Conservation (phyloP, 495 filamentous ascomycete genomes). For the Trichocladium antarcticum region DNA sequence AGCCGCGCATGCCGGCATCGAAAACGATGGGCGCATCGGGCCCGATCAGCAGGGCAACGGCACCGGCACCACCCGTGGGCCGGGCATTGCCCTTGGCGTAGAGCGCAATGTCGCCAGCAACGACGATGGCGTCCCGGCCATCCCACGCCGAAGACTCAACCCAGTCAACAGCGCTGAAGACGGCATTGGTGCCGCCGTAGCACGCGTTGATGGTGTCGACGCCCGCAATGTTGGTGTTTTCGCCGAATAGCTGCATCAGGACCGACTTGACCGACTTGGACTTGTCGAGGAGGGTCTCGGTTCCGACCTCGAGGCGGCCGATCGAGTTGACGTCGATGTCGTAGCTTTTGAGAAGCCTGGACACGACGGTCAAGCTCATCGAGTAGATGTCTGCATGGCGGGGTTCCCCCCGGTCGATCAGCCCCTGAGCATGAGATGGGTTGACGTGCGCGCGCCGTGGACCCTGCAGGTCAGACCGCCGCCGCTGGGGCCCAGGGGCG, state of each 20-base stretch:
- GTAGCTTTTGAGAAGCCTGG: constrained; percentile 86
- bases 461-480: no score
- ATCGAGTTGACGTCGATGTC: constrained; percentile 81
- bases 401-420: constrained; percentile 17
- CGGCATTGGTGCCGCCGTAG: constrained; percentile 95
- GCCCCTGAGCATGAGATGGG: constrained; percentile 13
- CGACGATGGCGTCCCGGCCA: constrained; percentile 84
- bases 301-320: constrained; percentile 92
- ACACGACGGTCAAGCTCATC: constrained; percentile 76
- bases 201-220: constrained; percentile 95
- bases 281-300: constrained; percentile 97
- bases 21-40: constrained; percentile 85
- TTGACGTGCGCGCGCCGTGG: no score
- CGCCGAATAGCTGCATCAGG: constrained; percentile 89
- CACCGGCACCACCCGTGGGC: constrained; percentile 91
- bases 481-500: no score
- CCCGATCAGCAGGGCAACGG: constrained; percentile 87
- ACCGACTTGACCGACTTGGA: constrained; percentile 99
- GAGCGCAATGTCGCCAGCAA: constrained; percentile 93
- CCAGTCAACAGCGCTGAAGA: constrained; percentile 98
- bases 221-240: constrained; percentile 87
- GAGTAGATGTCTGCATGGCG: constrained; percentile 84
- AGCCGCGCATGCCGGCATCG: constrained; percentile 84
- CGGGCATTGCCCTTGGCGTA: constrained; percentile 94
- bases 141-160: constrained; percentile 97